These are phyloP conservation scores for Cryptococcus maquisensis DNA, from an alignment of 1,284 basidiomycete genomes.

Conservation along the genomic window DNA sequence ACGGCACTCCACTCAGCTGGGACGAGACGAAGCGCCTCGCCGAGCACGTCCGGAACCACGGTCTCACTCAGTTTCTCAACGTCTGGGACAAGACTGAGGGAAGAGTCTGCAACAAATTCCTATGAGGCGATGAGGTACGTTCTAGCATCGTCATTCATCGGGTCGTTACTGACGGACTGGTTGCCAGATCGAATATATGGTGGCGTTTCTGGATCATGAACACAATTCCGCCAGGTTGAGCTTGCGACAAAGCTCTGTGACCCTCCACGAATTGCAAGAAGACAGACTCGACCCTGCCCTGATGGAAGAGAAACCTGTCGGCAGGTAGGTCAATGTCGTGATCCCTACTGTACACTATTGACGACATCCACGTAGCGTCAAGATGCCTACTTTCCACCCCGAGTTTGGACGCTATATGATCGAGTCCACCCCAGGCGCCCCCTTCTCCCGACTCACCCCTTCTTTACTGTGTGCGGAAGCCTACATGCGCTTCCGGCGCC, in stretches of 20 bases:
- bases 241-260: constrained; percentile 90
- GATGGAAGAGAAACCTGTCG: constrained; percentile 50
- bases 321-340: constrained; percentile 22
- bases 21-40: constrained; percentile 80
- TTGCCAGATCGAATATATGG: constrained; percentile 89
- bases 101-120: constrained; percentile 80
- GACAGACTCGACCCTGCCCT: constrained; percentile 64
- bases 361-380: constrained; percentile 52
- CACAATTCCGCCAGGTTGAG: constrained; percentile 78
- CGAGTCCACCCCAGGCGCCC: constrained; percentile 92
- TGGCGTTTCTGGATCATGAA: constrained; percentile 77
- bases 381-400: constrained; percentile 88
- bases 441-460: constrained; percentile 79
- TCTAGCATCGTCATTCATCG: neutral
- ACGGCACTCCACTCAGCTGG: constrained; percentile 94
- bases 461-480: constrained; percentile 85
- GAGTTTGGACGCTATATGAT: constrained; percentile 99
- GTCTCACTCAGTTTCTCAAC: constrained; percentile 90
- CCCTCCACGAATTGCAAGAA: constrained; percentile 71
- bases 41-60: constrained; percentile 86
- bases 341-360: too few relatives aligned
- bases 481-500: constrained; percentile 90
- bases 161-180: neutral
- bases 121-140: constrained; percentile 96
- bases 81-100: constrained; percentile 90